Percentiles rank a stretch among this genome's conserved stretches.
phyloP scores from a whole-genome alignment of 2,329 filamentous ascomycete species.

The Arachnopeziza araneosa region DNA sequence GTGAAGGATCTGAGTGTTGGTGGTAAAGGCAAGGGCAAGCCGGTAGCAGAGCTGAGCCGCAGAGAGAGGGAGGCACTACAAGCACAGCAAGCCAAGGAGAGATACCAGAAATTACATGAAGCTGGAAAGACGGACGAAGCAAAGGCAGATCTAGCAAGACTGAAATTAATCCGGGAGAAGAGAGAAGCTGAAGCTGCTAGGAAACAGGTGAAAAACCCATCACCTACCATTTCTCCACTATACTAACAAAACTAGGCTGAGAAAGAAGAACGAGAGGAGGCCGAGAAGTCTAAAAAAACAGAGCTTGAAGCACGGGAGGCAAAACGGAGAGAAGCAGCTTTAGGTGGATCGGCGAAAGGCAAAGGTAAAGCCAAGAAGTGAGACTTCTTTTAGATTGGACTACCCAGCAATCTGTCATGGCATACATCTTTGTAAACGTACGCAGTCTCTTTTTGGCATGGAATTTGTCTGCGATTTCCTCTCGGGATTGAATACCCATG shows the following conservation, averaged over 20 bases:
- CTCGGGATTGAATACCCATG: no score
- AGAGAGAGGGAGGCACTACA: slow-evolving; percentile 74
- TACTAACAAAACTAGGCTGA: slow-evolving; percentile 31
- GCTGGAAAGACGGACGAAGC: slow-evolving; percentile 97
- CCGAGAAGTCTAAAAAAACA: slow-evolving; percentile 37
- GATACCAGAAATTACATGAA: slow-evolving; percentile 85
- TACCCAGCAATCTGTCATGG: background rate
- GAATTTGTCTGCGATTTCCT: no score
- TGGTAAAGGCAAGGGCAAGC: slow-evolving; percentile 38
- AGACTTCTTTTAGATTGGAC: background rate
- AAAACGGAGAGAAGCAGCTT: slow-evolving; percentile 35
- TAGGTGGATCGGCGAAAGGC: slow-evolving; percentile 23
- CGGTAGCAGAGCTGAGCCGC: slow-evolving; percentile 51
- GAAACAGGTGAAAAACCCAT: slow-evolving; percentile 60
- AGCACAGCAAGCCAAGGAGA: slow-evolving; percentile 81
- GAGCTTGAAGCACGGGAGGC: slow-evolving; percentile 41
- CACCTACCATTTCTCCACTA: background rate
- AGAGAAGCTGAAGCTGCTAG: slow-evolving; percentile 76
- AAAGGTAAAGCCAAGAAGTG: slow-evolving; percentile 19
- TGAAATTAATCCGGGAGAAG: slow-evolving; percentile 78
- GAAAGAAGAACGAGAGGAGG: slow-evolving; percentile 34
- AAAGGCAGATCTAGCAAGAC: slow-evolving; percentile 77
- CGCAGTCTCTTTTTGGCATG: no score
- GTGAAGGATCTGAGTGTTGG: slow-evolving; percentile 49
- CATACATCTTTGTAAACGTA: background rate